Evolutionary conservation across 2,329 filamentous ascomycete species (phyloP).

Genomic region (Mariannaea elegans): DNA sequence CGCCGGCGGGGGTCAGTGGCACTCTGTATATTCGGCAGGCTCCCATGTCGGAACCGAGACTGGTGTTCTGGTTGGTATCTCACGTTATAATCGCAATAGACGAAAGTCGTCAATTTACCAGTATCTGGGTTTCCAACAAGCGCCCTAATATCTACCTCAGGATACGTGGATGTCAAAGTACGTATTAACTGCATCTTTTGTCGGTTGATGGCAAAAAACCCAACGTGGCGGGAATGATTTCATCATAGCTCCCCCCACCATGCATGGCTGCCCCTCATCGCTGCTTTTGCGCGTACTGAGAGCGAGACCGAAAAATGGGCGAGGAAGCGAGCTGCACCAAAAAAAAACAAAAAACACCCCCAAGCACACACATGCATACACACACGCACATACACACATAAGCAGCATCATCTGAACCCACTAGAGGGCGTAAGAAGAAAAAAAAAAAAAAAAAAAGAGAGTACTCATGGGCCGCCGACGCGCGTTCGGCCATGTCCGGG

Average conservation of each 20-base stretch:
- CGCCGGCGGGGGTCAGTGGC: constrained; percentile 6
- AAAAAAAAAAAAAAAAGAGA: not conserved
- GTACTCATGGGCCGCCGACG: constrained; percentile 24
- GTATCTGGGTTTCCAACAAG: too few species aligned
- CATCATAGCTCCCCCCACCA: constrained; percentile 53
- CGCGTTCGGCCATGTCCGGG: constrained; percentile 26
- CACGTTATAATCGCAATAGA: too few species aligned
- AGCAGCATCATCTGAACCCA: not conserved
- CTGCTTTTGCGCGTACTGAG: constrained; percentile 57
- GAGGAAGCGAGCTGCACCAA: constrained; percentile 6
- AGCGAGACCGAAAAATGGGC: constrained; percentile 28
- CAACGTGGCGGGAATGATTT: constrained; percentile 38
- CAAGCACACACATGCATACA: not conserved
- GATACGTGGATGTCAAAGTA: too few species aligned
- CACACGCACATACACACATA: constrained; percentile 1
- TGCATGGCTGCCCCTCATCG: constrained; percentile 67
- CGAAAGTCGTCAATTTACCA: too few species aligned
- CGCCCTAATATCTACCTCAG: too few species aligned
- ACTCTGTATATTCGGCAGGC: not conserved
- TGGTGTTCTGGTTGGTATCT: too few species aligned
- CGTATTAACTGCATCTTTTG: too few species aligned
- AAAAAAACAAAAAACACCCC: constrained; percentile 6
- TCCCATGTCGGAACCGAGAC: not conserved
- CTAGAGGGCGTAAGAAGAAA: constrained; percentile 8
- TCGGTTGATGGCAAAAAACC: too few species aligned